A percentile compares a stretch with the other conserved stretches of the same genome.
These are phyloP conservation scores for Tephrocybe sp. DNA, from an alignment of 768 basidiomycete genomes.

Conservation along the genomic window DNA sequence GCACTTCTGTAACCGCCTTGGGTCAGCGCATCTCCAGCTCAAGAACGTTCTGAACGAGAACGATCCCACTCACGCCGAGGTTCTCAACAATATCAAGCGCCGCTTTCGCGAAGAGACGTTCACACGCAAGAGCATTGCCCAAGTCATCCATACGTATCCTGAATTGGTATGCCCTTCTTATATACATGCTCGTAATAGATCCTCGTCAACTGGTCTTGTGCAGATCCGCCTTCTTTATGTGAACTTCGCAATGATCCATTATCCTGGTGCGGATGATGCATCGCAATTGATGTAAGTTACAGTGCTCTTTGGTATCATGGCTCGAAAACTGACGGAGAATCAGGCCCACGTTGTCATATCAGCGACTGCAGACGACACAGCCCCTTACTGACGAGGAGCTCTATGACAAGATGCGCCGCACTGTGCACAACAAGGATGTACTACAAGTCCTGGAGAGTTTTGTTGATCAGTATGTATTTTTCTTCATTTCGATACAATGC, in stretches of 20 bases:
- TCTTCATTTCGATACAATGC: neutral
- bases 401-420: slow-evolving; percentile 80
- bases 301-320: neutral
- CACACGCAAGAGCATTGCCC: slow-evolving; percentile 89
- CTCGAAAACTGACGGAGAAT: neutral
- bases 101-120: slow-evolving; percentile 98
- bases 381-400: slow-evolving; percentile 84
- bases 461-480: slow-evolving; percentile 80
- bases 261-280: slow-evolving; percentile 66
- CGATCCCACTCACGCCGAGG: slow-evolving; percentile 88
- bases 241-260: slow-evolving; percentile 96
- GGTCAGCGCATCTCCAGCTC: slow-evolving; percentile 85
- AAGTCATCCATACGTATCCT: slow-evolving; percentile 83
- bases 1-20: slow-evolving; percentile 95
- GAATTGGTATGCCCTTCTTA: slow-evolving; percentile 61
- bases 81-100: slow-evolving; percentile 91
- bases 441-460: slow-evolving; percentile 92
- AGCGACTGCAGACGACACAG: slow-evolving; percentile 84
- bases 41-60: slow-evolving; percentile 87
- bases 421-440: slow-evolving; percentile 87
- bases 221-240: slow-evolving; percentile 93
- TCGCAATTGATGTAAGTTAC: slow-evolving; percentile 58
- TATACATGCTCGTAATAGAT: neutral
- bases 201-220: neutral
- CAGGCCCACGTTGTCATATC: slow-evolving; percentile 95